Evolutionary conservation across 2,329 filamentous ascomycete genomes (phyloP), one percentile per base, ranked within the genome.

Genomic region (Mycocentrospora acerina): DNA sequence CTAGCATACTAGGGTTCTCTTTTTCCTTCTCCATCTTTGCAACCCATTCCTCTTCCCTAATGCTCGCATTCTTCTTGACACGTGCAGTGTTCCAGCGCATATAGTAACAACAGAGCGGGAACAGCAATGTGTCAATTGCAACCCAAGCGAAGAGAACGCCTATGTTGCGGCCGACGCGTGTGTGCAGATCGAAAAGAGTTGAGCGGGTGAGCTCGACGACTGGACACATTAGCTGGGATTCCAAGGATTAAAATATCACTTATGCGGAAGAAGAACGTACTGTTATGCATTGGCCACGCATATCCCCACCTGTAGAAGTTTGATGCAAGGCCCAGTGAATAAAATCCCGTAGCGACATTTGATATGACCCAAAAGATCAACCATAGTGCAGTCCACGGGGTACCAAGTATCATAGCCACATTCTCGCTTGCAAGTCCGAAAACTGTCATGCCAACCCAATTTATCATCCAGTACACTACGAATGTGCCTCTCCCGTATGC

Each of bases 301-400:
- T 82, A 82, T 0, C 79, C 80, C 77, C 79, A 85, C 2, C 62
- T 55, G 56, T 80, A 85, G 54, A 85, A 84, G 0, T 59, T 64
- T 0, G 77, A 73, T 2, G 77, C 74, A 11, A 85, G 60, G 12
- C 78, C 75, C 26, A 84, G 63, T 3, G 75, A 61, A 56, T 84
- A 80, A 54, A 85, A 82, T 0, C 74, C 70, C 0, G 79, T 82
- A 0, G 74, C 68, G 0, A 84, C 79, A 52, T 86, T 86, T 7
- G 76, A 75, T 37, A 85, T 81, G 29, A 85, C 78, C 81, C 80
- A 83, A 51, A 83, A 84, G 37, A 85, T 82, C 2, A 85, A 64
- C 76, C 81, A 85, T 0, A 83, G 62, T 0, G 78, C 73, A 6
- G 71, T 75, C 79, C 79, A 85, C 0, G 79, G 81, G 44, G 78